phyloP scores from a whole-genome alignment of 805 yeast species.

The Yamadazyma olivae region DNA sequence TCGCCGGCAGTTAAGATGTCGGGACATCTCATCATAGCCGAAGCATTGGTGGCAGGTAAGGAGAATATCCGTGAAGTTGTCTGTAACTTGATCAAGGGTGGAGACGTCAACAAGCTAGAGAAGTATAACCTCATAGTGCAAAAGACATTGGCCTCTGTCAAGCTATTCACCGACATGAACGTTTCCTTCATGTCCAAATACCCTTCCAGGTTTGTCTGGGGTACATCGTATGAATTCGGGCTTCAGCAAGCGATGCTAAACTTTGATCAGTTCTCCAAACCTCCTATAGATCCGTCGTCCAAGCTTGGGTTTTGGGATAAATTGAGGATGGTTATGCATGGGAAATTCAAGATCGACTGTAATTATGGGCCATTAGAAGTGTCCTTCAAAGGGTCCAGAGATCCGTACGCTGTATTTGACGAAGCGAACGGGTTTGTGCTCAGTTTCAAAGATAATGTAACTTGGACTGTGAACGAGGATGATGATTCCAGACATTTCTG shows the following conservation, averaged over 20 bases:
- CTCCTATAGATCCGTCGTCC: slow-evolving; percentile 83
- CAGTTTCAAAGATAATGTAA: slow-evolving; percentile 63
- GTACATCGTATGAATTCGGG: slow-evolving; percentile 79
- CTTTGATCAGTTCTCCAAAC: slow-evolving; percentile 82
- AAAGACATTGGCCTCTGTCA: slow-evolving; percentile 73
- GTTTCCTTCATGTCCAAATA: slow-evolving; percentile 51
- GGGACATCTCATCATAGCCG: slow-evolving; percentile 72
- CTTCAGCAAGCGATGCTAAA: slow-evolving; percentile 75
- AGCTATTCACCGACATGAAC: slow-evolving; percentile 60
- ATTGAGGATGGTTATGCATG: slow-evolving; percentile 72
- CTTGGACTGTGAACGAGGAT: slow-evolving; percentile 57
- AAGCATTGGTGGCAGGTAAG: slow-evolving; percentile 50
- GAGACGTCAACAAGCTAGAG: slow-evolving; percentile 6
- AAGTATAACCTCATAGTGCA: slow-evolving; percentile 62
- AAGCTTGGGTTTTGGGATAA: slow-evolving; percentile 95
- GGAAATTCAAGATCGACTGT: slow-evolving; percentile 48
- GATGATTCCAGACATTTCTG: slow-evolving; percentile 70
- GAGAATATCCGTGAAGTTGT: slow-evolving; percentile 47
- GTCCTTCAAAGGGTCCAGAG: slow-evolving; percentile 68
- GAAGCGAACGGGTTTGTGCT: slow-evolving; percentile 74
- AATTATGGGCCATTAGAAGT: slow-evolving; percentile 41
- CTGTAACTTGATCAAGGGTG: slow-evolving; percentile 7
- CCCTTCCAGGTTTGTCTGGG: slow-evolving; percentile 78
- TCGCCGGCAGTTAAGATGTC: slow-evolving; percentile 28
- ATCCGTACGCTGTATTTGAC: slow-evolving; percentile 72